Base-by-base conservation (phyloP, 495 filamentous ascomycete species). In the Trichocladium antarcticum region DNA sequence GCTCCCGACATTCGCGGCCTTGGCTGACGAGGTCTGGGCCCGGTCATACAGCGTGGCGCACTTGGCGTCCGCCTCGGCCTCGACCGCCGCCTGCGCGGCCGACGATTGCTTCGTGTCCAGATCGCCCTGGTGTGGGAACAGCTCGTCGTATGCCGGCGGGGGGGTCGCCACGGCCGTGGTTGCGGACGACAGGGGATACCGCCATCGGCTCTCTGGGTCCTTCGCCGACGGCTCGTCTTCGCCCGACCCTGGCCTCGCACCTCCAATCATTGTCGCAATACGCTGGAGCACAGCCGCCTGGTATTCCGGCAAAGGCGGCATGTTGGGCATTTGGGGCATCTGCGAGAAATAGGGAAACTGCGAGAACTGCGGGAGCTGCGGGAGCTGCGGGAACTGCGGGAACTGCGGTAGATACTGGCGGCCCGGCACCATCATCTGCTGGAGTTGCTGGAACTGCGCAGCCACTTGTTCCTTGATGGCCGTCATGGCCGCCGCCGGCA, bases 111-210 rank as follows among this genome's bases (percentile, higher is more conserved):
- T 87, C 15, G 70, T 69, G 34, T 79, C 74, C 6, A 68, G 54
- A n/a, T 10, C 21, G 10, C 40, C 17, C n/a, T 32, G 34, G 9
- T 61, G 54, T 6, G 87, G 87, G 59, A 79, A 94, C 22, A 93
- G 74, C 17, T 89, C 87, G 44, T 88, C 79, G 50, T 94, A 94
- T 5, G 87, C 78, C 28, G 87, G 87, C 6, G 87, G 87, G 22
- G 73, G 70, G 5, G 67, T 56, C 1, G 62, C 36, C 9, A 42
- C 24, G 21, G 16, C 12, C 54, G 66, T 32, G 63, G 61, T 44
- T 55, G 68, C 38, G 62, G 65, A 53, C 64, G 73, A 65, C 64
- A 82, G 12, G 2, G 7, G 67, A 57, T 85, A 81, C 76, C 82
- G 86, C 82, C 85, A 87, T 53, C 74, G 69, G 50, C 72, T 73